These are phyloP conservation scores for Starmerella geochares DNA, from an alignment of 805 yeast genomes.

Conservation along the genomic window DNA sequence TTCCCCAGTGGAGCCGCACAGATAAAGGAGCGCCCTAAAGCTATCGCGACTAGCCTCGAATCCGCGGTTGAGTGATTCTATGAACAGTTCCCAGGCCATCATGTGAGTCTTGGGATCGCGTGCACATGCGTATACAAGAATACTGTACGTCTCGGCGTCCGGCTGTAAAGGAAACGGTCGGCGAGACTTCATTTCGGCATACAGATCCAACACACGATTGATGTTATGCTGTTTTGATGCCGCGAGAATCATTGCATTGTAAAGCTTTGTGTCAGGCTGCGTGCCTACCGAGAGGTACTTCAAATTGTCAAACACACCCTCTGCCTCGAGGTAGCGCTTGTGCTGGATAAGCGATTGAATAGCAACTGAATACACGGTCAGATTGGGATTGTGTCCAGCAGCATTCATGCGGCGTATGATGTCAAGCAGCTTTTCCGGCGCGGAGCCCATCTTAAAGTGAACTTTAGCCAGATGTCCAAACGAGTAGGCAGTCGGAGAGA, in stretches of 20 bases:
- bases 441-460: slow-evolving; percentile 25
- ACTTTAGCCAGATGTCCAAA: slow-evolving; percentile 31
- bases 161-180: slow-evolving; percentile 34
- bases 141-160: slow-evolving; percentile 40
- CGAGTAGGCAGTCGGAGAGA: slow-evolving; percentile 26
- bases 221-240: slow-evolving; percentile 53
- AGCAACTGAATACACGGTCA: slow-evolving; percentile 43
- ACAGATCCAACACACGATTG: slow-evolving; percentile 67
- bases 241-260: slow-evolving; percentile 59
- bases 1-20: slow-evolving; percentile 77
- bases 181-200: slow-evolving; percentile 49
- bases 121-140: slow-evolving; percentile 61
- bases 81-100: slow-evolving; percentile 70
- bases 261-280: slow-evolving; percentile 57
- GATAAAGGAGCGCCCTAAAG: slow-evolving; percentile 57
- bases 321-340: slow-evolving; percentile 48
- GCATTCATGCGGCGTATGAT: slow-evolving; percentile 25
- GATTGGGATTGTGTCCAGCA: slow-evolving; percentile 23
- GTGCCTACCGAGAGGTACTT: slow-evolving; percentile 61
- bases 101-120: slow-evolving; percentile 39
- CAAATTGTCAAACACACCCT: slow-evolving; percentile 70
- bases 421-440: slow-evolving; percentile 21
- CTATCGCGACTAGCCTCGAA: slow-evolving; percentile 35
- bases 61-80: slow-evolving; percentile 44
- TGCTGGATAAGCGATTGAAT: slow-evolving; percentile 50